A percentile compares a stretch with the other conserved stretches of the same genome.
Conservation (phyloP, 2,329 filamentous ascomycete genomes). For the Cytospora paraplurivora region DNA sequence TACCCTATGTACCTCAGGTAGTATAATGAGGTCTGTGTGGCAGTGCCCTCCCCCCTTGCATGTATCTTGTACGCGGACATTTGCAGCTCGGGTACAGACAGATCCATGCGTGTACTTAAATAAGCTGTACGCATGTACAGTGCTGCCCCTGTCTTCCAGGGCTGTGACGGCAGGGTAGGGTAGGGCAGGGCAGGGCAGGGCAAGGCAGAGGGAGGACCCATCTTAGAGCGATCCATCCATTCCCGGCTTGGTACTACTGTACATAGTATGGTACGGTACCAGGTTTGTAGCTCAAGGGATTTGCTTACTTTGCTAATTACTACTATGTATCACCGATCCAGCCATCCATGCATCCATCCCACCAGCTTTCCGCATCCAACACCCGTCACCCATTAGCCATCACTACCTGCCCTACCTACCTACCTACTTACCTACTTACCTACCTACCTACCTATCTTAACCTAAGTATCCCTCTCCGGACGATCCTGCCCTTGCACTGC, state of each 20-base stretch:
- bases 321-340: slow-evolving; percentile 15
- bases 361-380: background rate
- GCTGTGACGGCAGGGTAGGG: slow-evolving; percentile 4
- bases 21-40: slow-evolving; percentile 7
- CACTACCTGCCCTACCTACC: background rate
- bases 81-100: background rate
- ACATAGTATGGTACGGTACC: slow-evolving; percentile 4
- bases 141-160: background rate
- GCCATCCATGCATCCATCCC: background rate
- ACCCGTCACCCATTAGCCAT: background rate
- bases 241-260: background rate
- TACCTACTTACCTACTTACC: slow-evolving; percentile 1
- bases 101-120: background rate
- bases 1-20: background rate
- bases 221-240: background rate
- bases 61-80: background rate
- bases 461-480: background rate
- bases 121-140: background rate
- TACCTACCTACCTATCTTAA: slow-evolving; percentile 3
- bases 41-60: slow-evolving; percentile 24
- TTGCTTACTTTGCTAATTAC: slow-evolving; percentile 20
- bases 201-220: slow-evolving; percentile 5
- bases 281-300: slow-evolving; percentile 23
- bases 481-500: slow-evolving; percentile 14
- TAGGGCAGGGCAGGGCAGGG: background rate